A percentile compares a stretch with the other conserved stretches of the same genome.
These are phyloP conservation scores for Globisporangium perplexum DNA, from an alignment of 352 stramenopile genomes.

Conservation along the genomic window DNA sequence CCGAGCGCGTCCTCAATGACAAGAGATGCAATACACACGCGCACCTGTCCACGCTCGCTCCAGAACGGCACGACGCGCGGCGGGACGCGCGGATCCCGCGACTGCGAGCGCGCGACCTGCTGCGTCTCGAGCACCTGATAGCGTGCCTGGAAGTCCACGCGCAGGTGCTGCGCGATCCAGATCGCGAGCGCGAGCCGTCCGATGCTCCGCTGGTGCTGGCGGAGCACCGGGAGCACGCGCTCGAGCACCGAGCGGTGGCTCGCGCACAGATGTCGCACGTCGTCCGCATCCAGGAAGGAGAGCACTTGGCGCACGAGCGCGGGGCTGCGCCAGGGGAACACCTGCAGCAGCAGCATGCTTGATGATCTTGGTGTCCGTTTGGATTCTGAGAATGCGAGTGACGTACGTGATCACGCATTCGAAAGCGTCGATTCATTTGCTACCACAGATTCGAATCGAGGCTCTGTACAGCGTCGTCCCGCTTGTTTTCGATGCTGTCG, in stretches of 20 bases:
- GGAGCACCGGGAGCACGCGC: slow-evolving; percentile 15
- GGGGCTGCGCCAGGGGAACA: slow-evolving; percentile 8
- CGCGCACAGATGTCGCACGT: slow-evolving; percentile 15
- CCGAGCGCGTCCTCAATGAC: background rate
- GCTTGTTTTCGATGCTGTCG: too few species aligned
- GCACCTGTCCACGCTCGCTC: slow-evolving; percentile 45
- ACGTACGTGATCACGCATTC: background rate
- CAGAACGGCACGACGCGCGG: slow-evolving; percentile 48
- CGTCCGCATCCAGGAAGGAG: slow-evolving; percentile 18
- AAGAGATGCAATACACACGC: too few species aligned
- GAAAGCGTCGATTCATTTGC: too few species aligned
- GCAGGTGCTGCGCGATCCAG: slow-evolving; percentile 21
- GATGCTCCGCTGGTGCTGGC: slow-evolving; percentile 15
- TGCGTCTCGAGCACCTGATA: slow-evolving; percentile 50
- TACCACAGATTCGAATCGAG: too few species aligned
- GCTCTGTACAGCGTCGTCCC: too few species aligned
- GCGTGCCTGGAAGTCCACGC: slow-evolving; percentile 36
- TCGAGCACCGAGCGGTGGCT: slow-evolving; percentile 20
- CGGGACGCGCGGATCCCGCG: slow-evolving; percentile 45
- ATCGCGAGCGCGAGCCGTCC: slow-evolving; percentile 31
- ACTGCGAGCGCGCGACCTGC: slow-evolving; percentile 29
- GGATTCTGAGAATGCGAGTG: background rate
- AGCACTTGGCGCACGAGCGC: slow-evolving; percentile 25
- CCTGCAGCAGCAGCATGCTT: background rate
- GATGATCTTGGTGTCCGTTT: background rate